Conservation (phyloP, 176 grass and related monocot species). For the Microstegium vimineum region DNA sequence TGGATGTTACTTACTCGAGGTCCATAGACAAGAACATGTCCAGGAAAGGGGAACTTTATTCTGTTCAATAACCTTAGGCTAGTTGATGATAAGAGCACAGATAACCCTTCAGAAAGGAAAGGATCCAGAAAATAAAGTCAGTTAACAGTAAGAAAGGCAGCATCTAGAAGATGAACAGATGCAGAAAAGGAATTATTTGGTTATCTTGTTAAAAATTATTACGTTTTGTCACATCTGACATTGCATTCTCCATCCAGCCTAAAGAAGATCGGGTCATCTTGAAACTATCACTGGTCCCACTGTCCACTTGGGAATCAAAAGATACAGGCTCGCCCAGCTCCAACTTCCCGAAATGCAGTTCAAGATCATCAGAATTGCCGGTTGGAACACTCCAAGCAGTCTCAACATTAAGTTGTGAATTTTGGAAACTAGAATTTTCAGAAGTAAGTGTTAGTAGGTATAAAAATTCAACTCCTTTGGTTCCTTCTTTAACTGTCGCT, state of each 20-base stretch:
- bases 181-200: neutral
- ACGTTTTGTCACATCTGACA: slow-evolving; percentile 81
- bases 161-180: neutral
- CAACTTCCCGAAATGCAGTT: slow-evolving; percentile 51
- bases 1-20: slow-evolving; percentile 72
- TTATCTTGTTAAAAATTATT: slow-evolving; percentile 23
- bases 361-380: slow-evolving; percentile 47
- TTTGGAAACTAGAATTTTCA: slow-evolving; percentile 39
- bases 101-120: slow-evolving; percentile 58
- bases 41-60: slow-evolving; percentile 63
- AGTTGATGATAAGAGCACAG: slow-evolving; percentile 63
- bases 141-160: neutral
- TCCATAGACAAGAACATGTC: slow-evolving; percentile 86
- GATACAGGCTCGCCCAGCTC: slow-evolving; percentile 73
- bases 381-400: slow-evolving; percentile 37
- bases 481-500: slow-evolving; percentile 51
- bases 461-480: slow-evolving; percentile 43
- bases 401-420: slow-evolving; percentile 54
- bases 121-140: slow-evolving; percentile 18
- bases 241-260: slow-evolving; percentile 80
- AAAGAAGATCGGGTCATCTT: slow-evolving; percentile 63
- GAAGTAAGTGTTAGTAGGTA: slow-evolving; percentile 65
- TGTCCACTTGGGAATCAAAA: slow-evolving; percentile 47
- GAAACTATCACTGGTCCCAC: slow-evolving; percentile 40
- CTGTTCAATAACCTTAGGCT: slow-evolving; percentile 54